phyloP scores from a whole-genome alignment of 345 rosid species.

The Murraya paniculata region DNA sequence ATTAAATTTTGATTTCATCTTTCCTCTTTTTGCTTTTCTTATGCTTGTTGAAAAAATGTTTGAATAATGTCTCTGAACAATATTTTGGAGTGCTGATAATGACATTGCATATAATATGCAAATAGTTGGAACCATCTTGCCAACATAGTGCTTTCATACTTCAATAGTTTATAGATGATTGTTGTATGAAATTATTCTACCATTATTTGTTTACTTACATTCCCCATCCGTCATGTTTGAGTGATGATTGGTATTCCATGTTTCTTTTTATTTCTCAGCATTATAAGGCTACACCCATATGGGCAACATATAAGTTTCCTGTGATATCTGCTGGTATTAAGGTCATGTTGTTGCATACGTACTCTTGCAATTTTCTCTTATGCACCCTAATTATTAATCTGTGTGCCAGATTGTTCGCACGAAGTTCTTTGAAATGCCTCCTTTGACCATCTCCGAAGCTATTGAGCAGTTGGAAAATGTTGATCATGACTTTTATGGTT shows the following conservation, averaged over 20 bases:
- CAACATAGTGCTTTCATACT: background rate
- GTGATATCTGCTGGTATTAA: background rate
- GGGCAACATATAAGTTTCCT: background rate
- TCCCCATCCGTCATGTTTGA: background rate
- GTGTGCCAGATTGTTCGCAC: constrained; percentile 71
- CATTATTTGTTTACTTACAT: background rate
- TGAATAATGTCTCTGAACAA: background rate
- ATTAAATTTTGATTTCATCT: background rate
- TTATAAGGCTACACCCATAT: background rate
- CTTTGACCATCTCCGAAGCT: constrained; percentile 77
- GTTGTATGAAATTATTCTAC: background rate
- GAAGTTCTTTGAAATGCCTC: constrained; percentile 89
- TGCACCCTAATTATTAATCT: background rate
- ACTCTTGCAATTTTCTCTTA: background rate
- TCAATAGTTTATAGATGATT: background rate
- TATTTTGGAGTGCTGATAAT: background rate
- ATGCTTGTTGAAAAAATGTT: background rate
- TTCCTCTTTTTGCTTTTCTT: background rate
- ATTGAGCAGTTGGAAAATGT: constrained; percentile 84
- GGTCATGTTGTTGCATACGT: background rate
- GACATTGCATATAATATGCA: background rate
- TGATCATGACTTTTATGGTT: constrained; percentile 85
- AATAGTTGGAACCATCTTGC: background rate
- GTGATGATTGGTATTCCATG: too few relatives aligned
- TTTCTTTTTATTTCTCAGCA: too few relatives aligned